Percentiles rank a stretch among this genome's conserved stretches.
phyloP scores from a whole-genome alignment of 164 flowering plant genomes.

The Kingdonia uniflora region DNA sequence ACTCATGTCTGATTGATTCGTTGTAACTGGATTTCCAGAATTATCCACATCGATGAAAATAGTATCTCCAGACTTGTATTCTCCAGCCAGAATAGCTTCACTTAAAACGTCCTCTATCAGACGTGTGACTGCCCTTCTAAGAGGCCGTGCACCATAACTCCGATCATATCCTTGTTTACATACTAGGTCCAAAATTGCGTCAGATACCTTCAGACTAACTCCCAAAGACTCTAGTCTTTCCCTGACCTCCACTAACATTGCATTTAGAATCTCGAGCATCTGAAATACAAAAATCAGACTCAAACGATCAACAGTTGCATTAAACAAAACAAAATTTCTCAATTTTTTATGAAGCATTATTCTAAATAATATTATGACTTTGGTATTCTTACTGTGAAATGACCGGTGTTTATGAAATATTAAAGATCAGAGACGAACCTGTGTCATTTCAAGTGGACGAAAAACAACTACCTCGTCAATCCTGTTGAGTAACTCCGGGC shows the following conservation, averaged over 20 bases:
- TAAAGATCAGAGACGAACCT: constrained; percentile 33
- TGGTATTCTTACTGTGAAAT: not conserved
- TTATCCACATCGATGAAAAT: constrained; percentile 56
- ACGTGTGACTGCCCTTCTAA: constrained; percentile 59
- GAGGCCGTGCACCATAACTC: constrained; percentile 70
- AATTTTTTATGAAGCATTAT: no score
- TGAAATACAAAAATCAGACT: constrained; percentile 16
- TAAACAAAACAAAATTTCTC: no score
- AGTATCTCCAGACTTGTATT: constrained; percentile 60
- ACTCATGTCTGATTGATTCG: constrained; percentile 20
- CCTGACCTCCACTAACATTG: constrained; percentile 65
- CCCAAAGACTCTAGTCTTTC: constrained; percentile 49
- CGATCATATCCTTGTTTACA: constrained; percentile 61
- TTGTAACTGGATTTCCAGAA: constrained; percentile 54
- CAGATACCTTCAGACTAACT: constrained; percentile 58
- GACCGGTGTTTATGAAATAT: not conserved
- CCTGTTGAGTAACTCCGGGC: constrained; percentile 84
- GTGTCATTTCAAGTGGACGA: constrained; percentile 52
- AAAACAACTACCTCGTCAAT: constrained; percentile 78
- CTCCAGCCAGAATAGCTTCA: constrained; percentile 60
- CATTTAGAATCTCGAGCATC: constrained; percentile 61
- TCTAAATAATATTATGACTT: no score
- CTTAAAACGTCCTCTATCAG: constrained; percentile 64
- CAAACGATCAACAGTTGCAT: not conserved
- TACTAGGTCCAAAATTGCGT: constrained; percentile 44